phyloP scores from a whole-genome alignment of 192 early-diverging fungal species.

The Coemansia aciculifera region DNA sequence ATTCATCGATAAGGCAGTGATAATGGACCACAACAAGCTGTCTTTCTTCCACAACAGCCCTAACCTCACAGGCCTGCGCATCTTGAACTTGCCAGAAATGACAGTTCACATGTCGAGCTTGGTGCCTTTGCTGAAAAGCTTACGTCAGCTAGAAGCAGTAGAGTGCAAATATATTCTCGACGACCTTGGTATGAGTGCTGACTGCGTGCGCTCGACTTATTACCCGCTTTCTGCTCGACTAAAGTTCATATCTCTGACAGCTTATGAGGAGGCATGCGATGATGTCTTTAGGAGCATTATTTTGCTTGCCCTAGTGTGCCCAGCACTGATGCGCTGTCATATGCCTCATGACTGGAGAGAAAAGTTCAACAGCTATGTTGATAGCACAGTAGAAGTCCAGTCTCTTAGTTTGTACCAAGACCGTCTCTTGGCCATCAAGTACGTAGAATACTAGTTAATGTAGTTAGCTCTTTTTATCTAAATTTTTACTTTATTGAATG shows the following conservation, averaged over 20 bases:
- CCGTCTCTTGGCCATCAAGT: constrained; percentile 10
- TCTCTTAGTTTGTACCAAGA: neutral
- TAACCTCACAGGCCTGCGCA: neutral
- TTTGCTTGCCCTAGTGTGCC: constrained; percentile 8
- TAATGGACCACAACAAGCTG: neutral
- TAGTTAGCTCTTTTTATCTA: neutral
- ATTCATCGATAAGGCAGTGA: neutral
- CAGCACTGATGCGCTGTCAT: neutral
- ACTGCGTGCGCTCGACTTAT: neutral
- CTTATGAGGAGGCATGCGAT: neutral
- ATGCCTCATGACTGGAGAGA: constrained; percentile 10
- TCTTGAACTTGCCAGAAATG: neutral
- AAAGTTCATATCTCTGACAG: neutral
- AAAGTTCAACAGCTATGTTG: constrained; percentile 1
- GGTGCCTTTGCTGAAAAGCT: constrained; percentile 2
- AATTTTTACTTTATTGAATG: neutral
- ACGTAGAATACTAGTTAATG: neutral
- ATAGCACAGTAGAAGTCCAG: neutral
- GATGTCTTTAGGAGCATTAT: neutral
- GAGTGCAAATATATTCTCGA: neutral
- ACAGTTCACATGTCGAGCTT: constrained; percentile 1
- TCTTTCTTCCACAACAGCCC: neutral
- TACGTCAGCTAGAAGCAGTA: neutral
- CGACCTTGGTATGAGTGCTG: constrained; percentile 1
- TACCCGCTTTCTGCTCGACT: constrained; percentile 1